Conservation (phyloP, 805 yeast genomes). For the Pichia nakasei region DNA sequence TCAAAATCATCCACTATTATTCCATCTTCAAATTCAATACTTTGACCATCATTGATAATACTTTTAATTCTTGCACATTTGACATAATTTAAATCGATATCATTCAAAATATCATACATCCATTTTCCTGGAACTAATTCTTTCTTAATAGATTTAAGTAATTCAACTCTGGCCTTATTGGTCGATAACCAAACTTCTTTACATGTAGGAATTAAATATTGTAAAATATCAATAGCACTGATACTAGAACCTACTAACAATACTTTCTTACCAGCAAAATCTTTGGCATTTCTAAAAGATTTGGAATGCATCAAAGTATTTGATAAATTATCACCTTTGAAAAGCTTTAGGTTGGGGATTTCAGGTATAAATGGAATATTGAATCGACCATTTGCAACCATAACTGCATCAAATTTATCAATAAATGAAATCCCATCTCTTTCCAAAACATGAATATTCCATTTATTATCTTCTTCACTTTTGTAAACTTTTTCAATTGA, state of each 20-base stretch:
- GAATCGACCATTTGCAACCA: conserved; percentile 34
- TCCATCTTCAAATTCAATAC: conserved; percentile 25
- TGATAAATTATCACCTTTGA: conserved; percentile 25
- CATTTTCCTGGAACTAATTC: conserved; percentile 25
- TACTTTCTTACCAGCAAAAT: conserved; percentile 21
- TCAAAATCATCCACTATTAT: conserved; percentile 27
- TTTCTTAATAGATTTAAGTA: not conserved
- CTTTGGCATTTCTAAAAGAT: conserved; percentile 21
- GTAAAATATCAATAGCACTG: conserved; percentile 55
- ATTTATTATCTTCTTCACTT: conserved; percentile 18
- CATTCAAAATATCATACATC: conserved; percentile 32
- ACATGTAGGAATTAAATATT: conserved; percentile 26
- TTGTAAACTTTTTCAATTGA: conserved; percentile 24
- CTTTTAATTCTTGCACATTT: conserved; percentile 22
- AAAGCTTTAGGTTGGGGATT: conserved; percentile 20
- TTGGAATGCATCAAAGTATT: conserved; percentile 14
- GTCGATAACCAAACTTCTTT: conserved; percentile 8
- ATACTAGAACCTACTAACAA: conserved; percentile 34
- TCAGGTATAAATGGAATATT: conserved; percentile 31
- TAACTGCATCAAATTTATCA: conserved; percentile 33
- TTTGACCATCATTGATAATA: not conserved
- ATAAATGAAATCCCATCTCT: conserved; percentile 25
- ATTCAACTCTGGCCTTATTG: not conserved
- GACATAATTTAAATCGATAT: conserved; percentile 22
- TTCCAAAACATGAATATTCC: conserved; percentile 23